Base-by-base conservation (phyloP, 2,329 filamentous ascomycete species). In the Sarocladiaceae sp. region DNA sequence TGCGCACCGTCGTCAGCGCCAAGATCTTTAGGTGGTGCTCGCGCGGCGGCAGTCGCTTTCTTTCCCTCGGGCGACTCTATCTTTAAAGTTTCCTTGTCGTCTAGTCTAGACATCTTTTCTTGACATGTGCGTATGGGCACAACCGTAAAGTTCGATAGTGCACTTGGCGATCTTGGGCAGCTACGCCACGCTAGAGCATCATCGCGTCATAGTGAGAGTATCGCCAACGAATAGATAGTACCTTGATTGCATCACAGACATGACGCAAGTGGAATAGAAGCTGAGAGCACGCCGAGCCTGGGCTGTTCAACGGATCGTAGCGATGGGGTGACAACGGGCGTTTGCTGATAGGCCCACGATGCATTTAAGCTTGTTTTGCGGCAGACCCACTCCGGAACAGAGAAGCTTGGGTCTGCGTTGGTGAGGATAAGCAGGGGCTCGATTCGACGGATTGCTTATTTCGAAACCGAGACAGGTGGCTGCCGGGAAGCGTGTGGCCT, bases 1-100 rank as follows among this genome's bases (percentile, higher is more conserved):
- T 48, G 44, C 44, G 44, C n/a, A 33, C 26, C 44, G 44, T 48
- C 44, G 44, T 48, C 44, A 48, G 40, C 44, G 44, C 44, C 44
- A 48, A 48, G 44, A 26, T 20, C 26, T 48, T 44, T 22, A 23
- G 40, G 18, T n/a, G n/a, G n/a, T n/a, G n/a, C n/a, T n/a, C n/a
- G n/a, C n/a, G n/a, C n/a, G n/a, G n/a, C n/a, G n/a, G n/a, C n/a
- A n/a, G n/a, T n/a, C n/a, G n/a, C n/a, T n/a, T n/a, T n/a, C n/a
- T n/a, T n/a, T n/a, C n/a, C n/a, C n/a, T n/a, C n/a, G n/a, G n/a
- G n/a, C n/a, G n/a, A n/a, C n/a, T n/a, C n/a, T n/a, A n/a, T n/a
- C n/a, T n/a, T n/a, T n/a, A n/a, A n/a, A n/a, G n/a, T n/a, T n/a
- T n/a, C n/a, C n/a, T n/a, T n/a, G n/a, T n/a, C n/a, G n/a, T n/a